Evolutionary conservation across 1,284 basidiomycete genomes (phyloP), one percentile per base, ranked within the genome.

Genomic region (Ceratobasidium sp.): DNA sequence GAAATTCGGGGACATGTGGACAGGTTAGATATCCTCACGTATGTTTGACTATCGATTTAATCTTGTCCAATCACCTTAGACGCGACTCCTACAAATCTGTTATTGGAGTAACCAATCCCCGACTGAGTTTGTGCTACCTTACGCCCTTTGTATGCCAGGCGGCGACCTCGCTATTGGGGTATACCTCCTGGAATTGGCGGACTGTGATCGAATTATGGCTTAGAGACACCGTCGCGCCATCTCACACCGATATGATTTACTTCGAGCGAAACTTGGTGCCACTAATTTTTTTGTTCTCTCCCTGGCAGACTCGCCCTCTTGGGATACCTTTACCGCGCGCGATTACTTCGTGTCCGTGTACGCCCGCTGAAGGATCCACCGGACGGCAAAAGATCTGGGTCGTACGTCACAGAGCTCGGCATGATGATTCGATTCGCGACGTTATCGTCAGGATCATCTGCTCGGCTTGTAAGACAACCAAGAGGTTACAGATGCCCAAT

Each of bases 251-350:
- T 42, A 15, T 71, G 7, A 58, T 71, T 12, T 58, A n/a, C 20
- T 26, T 71, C 39, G 15, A 10, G 6, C 33, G 55, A 23, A 6
- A 13, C 18, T 12, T n/a, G n/a, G 18, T 1, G 9, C 51, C 69
- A 10, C 10, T 13, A 2, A 7, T 26, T 13, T 60, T 53, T 40
- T 3, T 60, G 0, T 71, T 71, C 40, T 71, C 69, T 3, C 69
- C 69, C 2, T 71, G 58, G 13, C 28, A 58, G 20, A 44, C 18
- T 18, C 69, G 53, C 44, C 69, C 69, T 7, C 69, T 71, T 20
- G 69, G 69, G 5, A 71, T 56, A 9, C 13, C 33, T 18, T 23
- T 71, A 4, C 69, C 69, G 5, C 55, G 13, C 1, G 2, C 60
- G 2, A 53, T 71, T 1, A 20, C n/a, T 9, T n/a, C 23, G 6